These are phyloP conservation scores for Termitomyces bulborhizus DNA, from an alignment of 768 basidiomycete genomes.

Conservation along the genomic window DNA sequence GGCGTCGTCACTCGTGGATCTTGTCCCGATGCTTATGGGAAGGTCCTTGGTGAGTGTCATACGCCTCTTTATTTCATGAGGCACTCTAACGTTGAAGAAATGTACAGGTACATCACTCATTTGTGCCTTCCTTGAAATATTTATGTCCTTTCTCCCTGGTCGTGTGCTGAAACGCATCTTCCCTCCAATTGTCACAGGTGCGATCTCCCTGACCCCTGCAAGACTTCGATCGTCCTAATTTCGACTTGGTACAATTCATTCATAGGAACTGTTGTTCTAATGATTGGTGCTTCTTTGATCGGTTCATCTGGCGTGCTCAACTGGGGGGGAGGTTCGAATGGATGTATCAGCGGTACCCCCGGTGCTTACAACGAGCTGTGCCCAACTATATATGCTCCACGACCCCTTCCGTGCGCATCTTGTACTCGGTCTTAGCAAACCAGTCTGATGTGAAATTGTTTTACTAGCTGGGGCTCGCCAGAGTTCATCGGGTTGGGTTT, in stretches of 20 bases:
- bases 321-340: slow-evolving; percentile 83
- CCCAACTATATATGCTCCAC: slow-evolving; percentile 63
- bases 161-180: slow-evolving; percentile 60
- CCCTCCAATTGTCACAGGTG: slow-evolving; percentile 75
- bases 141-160: slow-evolving; percentile 67
- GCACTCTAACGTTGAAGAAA: background rate
- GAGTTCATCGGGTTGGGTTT: slow-evolving; percentile 87
- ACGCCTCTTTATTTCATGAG: too few species aligned
- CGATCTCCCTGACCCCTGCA: background rate
- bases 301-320: slow-evolving; percentile 69
- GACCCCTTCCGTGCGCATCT: slow-evolving; percentile 50
- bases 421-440: background rate
- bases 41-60: slow-evolving; percentile 50
- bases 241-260: background rate
- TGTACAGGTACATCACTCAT: slow-evolving; percentile 62
- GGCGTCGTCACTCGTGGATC: slow-evolving; percentile 53
- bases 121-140: slow-evolving; percentile 78
- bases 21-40: slow-evolving; percentile 80
- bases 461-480: slow-evolving; percentile 65
- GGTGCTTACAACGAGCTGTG: slow-evolving; percentile 68
- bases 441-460: background rate
- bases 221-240: background rate
- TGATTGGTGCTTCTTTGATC: slow-evolving; percentile 76
- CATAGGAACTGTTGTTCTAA: slow-evolving; percentile 66
- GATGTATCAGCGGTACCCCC: slow-evolving; percentile 53